Base-by-base conservation (phyloP, 768 basidiomycete species). In the Naganishia vishniacii region DNA sequence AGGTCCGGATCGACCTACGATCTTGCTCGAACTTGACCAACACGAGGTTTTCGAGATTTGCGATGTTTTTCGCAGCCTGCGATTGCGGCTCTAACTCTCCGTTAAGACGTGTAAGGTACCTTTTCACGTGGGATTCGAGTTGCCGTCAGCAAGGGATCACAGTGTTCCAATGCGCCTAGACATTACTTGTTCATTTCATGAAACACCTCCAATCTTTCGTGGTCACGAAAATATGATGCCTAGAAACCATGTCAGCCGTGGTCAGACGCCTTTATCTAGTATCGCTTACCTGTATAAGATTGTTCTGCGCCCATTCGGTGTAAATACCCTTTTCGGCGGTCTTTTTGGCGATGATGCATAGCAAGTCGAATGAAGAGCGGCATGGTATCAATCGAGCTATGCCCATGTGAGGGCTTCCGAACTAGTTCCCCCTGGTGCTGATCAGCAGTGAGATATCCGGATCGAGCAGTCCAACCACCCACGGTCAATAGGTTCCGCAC, bases 161-260 rank as follows among this genome's bases (percentile, higher is more conserved):
- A n/a, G n/a, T n/a, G n/a, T n/a, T n/a, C n/a, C n/a, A n/a, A n/a
- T n/a, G n/a, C n/a, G n/a, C n/a, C n/a, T n/a, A 8, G 23, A 13
- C 56, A 51, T n/a, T 32, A 67, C 13, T 61, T 64, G 59, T 75
- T 78, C 23, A 65, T 65, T 7, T 62, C 34, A 9, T 70, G 65
- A 59, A 78, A 81, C 32, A 76, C 72, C 13, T 75, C 77, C 32
- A 81, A 61, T 26, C 76, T 62, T 16, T 69, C 70, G 8, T 73
- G 73, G 66, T 81, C 79, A 15, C 80, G 64, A 48, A 72, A 80
- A 70, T 81, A 81, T 59, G 78, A 76, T 0, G 80, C 80, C 32
- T 78, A 69, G 0, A 71, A n/a, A 56, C 41, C 46, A 66, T 65
- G 7, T 70, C 37, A 44, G 53, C 49, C 28, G 25, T 45, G 20